Evolutionary conservation across 2,329 filamentous ascomycete genomes (phyloP).

Genomic region (Hypomyces rosellus): DNA sequence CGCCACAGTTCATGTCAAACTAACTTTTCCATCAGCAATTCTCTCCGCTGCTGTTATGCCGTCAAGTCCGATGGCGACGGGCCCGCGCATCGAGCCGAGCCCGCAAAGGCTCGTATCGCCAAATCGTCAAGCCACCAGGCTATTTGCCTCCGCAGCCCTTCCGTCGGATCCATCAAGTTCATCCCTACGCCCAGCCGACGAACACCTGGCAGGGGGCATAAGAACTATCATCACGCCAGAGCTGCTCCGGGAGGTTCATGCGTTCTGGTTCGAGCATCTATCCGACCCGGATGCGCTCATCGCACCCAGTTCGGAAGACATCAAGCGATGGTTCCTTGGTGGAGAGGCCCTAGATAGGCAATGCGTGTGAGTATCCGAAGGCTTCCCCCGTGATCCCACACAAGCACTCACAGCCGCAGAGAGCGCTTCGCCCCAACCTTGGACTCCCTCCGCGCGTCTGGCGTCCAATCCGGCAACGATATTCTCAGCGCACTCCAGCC

Average conservation of each 20-base stretch:
- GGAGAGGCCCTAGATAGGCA: conserved; percentile 28
- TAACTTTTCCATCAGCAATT: background rate
- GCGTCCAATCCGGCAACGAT: conserved; percentile 22
- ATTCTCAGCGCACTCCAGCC: conserved; percentile 24
- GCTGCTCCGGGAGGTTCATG: conserved; percentile 24
- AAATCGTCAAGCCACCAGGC: background rate
- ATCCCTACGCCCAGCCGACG: background rate
- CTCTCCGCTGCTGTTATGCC: background rate
- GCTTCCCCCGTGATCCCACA: background rate
- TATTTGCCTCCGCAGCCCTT: background rate
- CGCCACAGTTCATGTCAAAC: background rate
- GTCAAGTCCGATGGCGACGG: background rate
- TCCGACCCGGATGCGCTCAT: conserved; percentile 20
- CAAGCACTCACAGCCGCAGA: conserved; percentile 14
- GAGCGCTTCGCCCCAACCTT: conserved; percentile 26
- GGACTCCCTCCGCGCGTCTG: conserved; percentile 25
- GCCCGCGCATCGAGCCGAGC: background rate
- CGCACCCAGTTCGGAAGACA: conserved; percentile 20
- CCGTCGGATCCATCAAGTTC: background rate
- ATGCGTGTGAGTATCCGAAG: conserved; percentile 25
- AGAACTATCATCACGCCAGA: conserved; percentile 20
- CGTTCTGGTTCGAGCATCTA: conserved; percentile 35
- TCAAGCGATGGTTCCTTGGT: conserved; percentile 30
- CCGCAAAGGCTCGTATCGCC: background rate
- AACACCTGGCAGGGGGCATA: conserved; percentile 12